Conservation (phyloP, 352 stramenopile species). For the Elongisporangium senticosum region DNA sequence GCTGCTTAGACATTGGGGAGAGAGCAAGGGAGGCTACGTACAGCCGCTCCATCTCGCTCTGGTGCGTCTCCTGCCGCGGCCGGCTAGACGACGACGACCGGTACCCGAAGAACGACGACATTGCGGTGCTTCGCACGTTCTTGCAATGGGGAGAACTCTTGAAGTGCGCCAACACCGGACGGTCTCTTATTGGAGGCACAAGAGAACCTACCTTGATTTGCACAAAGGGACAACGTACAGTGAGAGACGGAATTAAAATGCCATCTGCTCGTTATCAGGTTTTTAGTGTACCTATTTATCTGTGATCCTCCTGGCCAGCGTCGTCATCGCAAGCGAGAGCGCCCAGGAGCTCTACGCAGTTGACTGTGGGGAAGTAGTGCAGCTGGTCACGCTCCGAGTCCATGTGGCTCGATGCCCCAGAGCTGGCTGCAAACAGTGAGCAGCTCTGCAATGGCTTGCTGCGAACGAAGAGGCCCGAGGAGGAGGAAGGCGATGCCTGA, state of each 20-base stretch:
- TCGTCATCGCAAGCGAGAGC: slow-evolving; percentile 52
- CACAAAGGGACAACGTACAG: neutral
- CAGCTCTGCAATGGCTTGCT: slow-evolving; percentile 2
- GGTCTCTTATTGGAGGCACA: neutral
- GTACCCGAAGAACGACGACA: slow-evolving; percentile 69
- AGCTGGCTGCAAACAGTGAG: neutral
- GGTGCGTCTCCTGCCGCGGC: slow-evolving; percentile 60
- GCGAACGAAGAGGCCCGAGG: slow-evolving; percentile 22
- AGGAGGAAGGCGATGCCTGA: slow-evolving; percentile 5
- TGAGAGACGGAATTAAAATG: neutral
- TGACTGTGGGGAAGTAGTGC: slow-evolving; percentile 70
- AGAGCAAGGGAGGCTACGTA: slow-evolving; percentile 21
- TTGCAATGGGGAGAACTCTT: no score
- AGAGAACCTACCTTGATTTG: slow-evolving; percentile 4
- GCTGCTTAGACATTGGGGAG: neutral
- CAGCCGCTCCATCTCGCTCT: slow-evolving; percentile 78
- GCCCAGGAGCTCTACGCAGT: slow-evolving; percentile 75
- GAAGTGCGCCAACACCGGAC: no score
- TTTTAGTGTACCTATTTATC: no score
- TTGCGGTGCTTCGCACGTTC: slow-evolving; percentile 5
- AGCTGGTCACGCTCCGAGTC: slow-evolving; percentile 42
- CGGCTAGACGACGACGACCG: slow-evolving; percentile 40
- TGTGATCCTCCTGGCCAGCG: slow-evolving; percentile 4
- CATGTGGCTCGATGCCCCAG: slow-evolving; percentile 41
- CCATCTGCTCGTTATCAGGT: no score